phyloP scores from a whole-genome alignment of 495 filamentous ascomycete genomes.

The Xylaria flabelliformis region DNA sequence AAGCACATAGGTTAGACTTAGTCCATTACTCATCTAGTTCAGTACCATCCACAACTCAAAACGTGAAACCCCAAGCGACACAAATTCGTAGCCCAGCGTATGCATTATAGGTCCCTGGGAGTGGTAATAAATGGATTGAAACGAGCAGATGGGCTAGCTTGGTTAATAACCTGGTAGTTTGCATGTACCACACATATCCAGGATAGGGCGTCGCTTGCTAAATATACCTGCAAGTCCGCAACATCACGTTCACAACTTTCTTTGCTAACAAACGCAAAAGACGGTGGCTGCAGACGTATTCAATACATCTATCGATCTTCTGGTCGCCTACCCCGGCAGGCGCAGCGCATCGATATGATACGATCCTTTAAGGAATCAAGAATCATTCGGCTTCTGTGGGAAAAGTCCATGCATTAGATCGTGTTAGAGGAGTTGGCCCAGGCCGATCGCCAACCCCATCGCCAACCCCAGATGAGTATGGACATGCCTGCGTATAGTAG shows the following conservation, averaged over 20 bases:
- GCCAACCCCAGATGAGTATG: constrained; percentile 18
- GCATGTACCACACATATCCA: not conserved
- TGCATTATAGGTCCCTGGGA: not conserved
- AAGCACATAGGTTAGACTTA: not conserved
- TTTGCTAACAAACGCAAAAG: not conserved
- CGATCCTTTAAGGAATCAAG: constrained; percentile 17
- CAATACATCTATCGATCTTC: constrained; percentile 1
- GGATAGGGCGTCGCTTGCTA: not conserved
- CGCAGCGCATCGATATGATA: constrained; percentile 5
- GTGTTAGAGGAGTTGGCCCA: not conserved
- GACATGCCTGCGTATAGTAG: constrained; percentile 13
- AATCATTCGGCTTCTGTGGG: constrained; percentile 13
- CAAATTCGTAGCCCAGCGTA: not conserved
- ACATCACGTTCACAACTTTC: not conserved
- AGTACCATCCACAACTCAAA: not conserved
- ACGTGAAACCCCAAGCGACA: not conserved
- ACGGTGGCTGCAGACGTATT: not conserved
- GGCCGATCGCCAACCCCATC: constrained; percentile 4
- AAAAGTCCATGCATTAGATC: constrained; percentile 30
- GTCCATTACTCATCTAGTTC: not conserved
- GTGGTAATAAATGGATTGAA: not conserved
- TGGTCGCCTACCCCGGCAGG: constrained; percentile 8
- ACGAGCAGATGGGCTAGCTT: constrained; percentile 11
- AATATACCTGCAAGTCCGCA: not conserved
- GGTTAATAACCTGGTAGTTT: not conserved